Evolutionary conservation across 2,329 filamentous ascomycete species (phyloP).

Genomic region (Colletotrichum cereale): DNA sequence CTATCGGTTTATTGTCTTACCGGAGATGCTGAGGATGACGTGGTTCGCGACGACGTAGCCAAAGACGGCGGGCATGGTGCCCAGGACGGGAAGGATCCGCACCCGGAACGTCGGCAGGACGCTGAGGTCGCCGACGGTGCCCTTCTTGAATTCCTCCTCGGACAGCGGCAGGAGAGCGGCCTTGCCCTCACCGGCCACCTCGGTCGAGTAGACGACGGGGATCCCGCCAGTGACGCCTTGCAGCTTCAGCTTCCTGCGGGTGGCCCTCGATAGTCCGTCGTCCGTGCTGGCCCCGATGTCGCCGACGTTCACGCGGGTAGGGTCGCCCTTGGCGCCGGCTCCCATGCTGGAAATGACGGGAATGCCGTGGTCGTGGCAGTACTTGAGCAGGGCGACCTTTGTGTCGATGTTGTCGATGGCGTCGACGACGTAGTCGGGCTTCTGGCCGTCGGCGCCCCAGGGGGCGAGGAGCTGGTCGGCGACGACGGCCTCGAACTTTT

Average conservation of each 20-base stretch:
- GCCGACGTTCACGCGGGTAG: constrained; percentile 87
- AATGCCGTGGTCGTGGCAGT: constrained; percentile 82
- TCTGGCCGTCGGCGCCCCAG: constrained; percentile 71
- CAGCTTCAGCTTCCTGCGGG: constrained; percentile 81
- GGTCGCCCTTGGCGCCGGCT: constrained; percentile 90
- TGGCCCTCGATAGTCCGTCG: constrained; percentile 88
- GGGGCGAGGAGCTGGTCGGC: constrained; percentile 76
- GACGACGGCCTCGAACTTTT: constrained; percentile 80
- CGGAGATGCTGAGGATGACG: constrained; percentile 82
- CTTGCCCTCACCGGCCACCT: constrained; percentile 91
- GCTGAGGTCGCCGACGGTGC: constrained; percentile 86
- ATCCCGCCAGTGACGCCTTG: constrained; percentile 87
- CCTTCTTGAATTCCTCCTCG: constrained; percentile 90
- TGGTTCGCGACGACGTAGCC: constrained; percentile 94
- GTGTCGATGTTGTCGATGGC: constrained; percentile 99
- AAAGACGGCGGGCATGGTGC: constrained; percentile 98
- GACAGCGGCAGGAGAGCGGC: constrained; percentile 87
- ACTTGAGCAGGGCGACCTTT: constrained; percentile 90
- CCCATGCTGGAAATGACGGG: constrained; percentile 96
- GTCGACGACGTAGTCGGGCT: constrained; percentile 91
- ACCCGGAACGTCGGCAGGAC: constrained; percentile 94
- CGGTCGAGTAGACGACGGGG: constrained; percentile 91
- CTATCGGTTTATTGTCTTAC: constrained; percentile 43
- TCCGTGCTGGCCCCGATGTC: constrained; percentile 92
- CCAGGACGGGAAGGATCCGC: constrained; percentile 92